Conservation (phyloP, 1,284 basidiomycete genomes). For the Peniophora sp. region DNA sequence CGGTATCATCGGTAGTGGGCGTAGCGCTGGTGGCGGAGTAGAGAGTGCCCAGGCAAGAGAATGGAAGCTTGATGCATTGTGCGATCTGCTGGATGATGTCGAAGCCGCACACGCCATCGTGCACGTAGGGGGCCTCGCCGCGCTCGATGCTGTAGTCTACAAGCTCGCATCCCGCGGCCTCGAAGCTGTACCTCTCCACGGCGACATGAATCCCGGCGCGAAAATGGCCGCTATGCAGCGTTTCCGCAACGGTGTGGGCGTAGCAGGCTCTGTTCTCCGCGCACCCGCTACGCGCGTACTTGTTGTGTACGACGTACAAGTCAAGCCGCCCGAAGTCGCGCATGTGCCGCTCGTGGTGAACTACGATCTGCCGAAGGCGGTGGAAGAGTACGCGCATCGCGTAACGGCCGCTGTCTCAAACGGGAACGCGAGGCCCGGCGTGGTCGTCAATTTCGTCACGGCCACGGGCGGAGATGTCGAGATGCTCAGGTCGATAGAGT, state of each 20-base stretch:
- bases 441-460: conserved; percentile 92
- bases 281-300: conserved; percentile 69
- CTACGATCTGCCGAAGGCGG: conserved; percentile 90
- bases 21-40: conserved; percentile 56
- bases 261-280: conserved; percentile 27
- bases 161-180: conserved; percentile 82
- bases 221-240: conserved; percentile 77
- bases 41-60: conserved; percentile 87
- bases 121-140: conserved; percentile 81
- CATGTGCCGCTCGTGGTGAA: conserved; percentile 91
- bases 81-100: conserved; percentile 89
- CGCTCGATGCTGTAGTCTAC: conserved; percentile 82
- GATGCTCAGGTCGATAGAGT: conserved; percentile 96
- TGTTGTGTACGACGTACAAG: conserved; percentile 85
- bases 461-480: conserved; percentile 95
- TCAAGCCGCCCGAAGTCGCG: conserved; percentile 83
- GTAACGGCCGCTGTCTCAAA: conserved; percentile 78
- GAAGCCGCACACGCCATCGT: conserved; percentile 82
- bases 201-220: conserved; percentile 79
- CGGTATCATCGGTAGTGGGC: conserved; percentile 86
- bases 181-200: conserved; percentile 82
- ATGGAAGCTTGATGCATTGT: conserved; percentile 95
- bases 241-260: conserved; percentile 49
- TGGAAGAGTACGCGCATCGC: conserved; percentile 92
- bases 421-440: conserved; percentile 70